A percentile compares a stretch with the other conserved stretches of the same genome.
Conservation (phyloP, 768 basidiomycete species). For the Tulasnella sp. region DNA sequence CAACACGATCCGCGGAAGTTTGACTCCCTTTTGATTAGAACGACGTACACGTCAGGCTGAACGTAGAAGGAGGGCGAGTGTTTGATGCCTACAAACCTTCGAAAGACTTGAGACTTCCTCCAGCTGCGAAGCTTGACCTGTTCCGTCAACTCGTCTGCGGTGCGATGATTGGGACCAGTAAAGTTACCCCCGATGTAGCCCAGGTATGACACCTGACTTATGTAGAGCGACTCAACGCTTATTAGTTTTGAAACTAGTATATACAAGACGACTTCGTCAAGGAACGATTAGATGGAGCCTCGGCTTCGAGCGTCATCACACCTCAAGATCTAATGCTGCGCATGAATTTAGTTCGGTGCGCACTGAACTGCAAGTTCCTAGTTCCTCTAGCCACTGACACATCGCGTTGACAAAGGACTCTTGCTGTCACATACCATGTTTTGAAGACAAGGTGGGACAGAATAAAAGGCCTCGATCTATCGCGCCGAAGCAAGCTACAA, state of each 20-base stretch:
- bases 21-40: neutral
- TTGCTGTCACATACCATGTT: constrained; percentile 53
- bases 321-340: constrained; percentile 54
- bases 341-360: constrained; percentile 61
- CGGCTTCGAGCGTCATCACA: constrained; percentile 28
- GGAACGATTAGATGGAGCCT: constrained; percentile 25
- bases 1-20: neutral
- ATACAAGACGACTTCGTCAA: constrained; percentile 66
- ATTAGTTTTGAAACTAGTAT: constrained; percentile 32
- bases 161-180: constrained; percentile 47
- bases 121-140: constrained; percentile 34
- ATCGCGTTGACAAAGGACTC: constrained; percentile 32
- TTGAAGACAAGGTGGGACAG: constrained; percentile 50
- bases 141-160: constrained; percentile 51
- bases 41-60: neutral
- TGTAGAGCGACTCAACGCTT: neutral
- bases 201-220: constrained; percentile 34
- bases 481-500: constrained; percentile 21
- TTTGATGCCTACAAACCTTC: constrained; percentile 38
- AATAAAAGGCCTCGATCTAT: constrained; percentile 47
- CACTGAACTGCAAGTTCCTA: neutral
- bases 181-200: constrained; percentile 43
- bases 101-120: constrained; percentile 36
- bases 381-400: neutral
- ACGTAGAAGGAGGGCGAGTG: neutral